Base-by-base conservation (phyloP, 1,284 basidiomycete genomes). In the Ceratobasidium papillatum region DNA sequence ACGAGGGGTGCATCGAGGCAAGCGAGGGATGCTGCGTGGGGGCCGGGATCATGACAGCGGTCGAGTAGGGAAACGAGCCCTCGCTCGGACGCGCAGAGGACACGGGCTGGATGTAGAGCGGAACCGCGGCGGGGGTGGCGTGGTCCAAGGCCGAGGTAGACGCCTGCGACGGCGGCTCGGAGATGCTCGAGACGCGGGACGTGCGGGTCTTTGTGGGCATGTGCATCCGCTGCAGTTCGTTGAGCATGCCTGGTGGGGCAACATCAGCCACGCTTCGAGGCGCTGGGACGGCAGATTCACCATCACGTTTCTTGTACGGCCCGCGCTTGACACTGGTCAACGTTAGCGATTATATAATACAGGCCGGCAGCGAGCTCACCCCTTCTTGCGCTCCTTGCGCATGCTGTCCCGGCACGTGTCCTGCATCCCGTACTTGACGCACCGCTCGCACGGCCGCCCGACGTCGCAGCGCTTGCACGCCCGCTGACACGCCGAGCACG, bases 401-500 rank as follows among this genome's bases (percentile, higher is more conserved):
- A 91, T 87, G 61, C 91, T 92, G 84, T 94, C 91, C 79, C 92
- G 84, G 80, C 93, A 95, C 78, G 91, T 90, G 81, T 93, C 92
- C 59, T 88, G 85, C 77, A 92, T 87, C 80, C 92, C 92, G 79
- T 95, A 95, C 83, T 92, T 93, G 81, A 94, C 90, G 79, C 93
- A 95, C 77, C 93, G 90, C 77, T 92, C 89, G 82, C 94, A 95
- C 76, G 93, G 93, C 75, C 93, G 86, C 76, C 91, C 92, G 79
- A 94, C 92, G 83, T 95, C 94, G 81, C 94, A 95, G 82, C 94
- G 94, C 86, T 95, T 95, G 86, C 93, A 95, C 0, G 94, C 91
- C 82, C 92, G 93, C 82, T 94, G 93, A 81, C 93, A 95, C 79
- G 93, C 92, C 59, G 92, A 93, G 83, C 93, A 95, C 71, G 93